These are phyloP conservation scores for Boletus bicolor DNA, from an alignment of 768 basidiomycete genomes.

Conservation along the genomic window DNA sequence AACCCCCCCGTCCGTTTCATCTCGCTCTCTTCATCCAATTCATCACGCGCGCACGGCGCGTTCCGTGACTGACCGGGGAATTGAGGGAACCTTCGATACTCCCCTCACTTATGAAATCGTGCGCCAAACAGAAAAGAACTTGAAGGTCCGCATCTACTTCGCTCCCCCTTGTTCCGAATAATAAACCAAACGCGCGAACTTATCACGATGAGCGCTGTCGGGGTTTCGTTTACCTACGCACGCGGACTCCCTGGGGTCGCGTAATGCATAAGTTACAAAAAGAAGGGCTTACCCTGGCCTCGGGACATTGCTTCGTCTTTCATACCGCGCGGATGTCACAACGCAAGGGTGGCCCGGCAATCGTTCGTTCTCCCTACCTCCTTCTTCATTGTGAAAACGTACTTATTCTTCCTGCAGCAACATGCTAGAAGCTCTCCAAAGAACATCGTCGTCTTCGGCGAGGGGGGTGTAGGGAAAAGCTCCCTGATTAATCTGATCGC, in stretches of 20 bases:
- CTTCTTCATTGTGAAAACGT: neutral
- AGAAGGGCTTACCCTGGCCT: conserved; percentile 6
- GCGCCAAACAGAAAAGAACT: neutral
- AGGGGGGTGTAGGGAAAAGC: conserved; percentile 38
- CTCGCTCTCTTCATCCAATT: conserved; percentile 3
- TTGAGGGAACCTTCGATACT: neutral
- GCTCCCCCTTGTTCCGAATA: conserved; percentile 7
- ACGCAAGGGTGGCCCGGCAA: conserved; percentile 14
- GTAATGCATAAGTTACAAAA: conserved; percentile 20
- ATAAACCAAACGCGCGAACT: neutral
- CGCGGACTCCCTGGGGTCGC: conserved; percentile 1
- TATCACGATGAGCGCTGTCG: conserved; percentile 19
- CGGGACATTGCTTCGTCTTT: conserved; percentile 4
- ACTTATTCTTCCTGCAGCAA: conserved; percentile 9
- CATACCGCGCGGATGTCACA: conserved; percentile 22
- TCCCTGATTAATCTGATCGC: conserved; percentile 43
- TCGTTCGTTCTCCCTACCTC: conserved; percentile 13
- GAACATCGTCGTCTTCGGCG: conserved; percentile 29
- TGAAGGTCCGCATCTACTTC: neutral
- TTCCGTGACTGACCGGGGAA: conserved; percentile 17
- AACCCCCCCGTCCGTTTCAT: conserved; percentile 16
- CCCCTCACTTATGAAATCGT: conserved; percentile 7
- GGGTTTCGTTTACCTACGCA: conserved; percentile 15
- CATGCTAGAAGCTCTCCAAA: conserved; percentile 10
- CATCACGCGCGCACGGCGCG: conserved; percentile 8